Base-by-base conservation (phyloP, 306 rosid genomes). In the Quercus suber region DNA sequence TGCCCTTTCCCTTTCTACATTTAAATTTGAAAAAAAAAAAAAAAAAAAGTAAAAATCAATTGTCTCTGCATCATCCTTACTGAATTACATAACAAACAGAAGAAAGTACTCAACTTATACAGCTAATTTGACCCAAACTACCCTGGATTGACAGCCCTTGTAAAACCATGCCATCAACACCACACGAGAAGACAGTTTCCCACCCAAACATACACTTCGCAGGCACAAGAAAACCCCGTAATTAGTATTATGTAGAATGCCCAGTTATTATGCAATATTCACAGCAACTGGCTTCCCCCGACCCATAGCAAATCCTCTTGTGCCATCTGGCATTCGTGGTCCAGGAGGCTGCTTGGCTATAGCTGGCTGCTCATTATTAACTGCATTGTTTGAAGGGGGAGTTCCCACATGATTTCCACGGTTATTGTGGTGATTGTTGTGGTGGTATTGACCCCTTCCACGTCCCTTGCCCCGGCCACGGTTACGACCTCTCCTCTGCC, bases 291-390 rank as follows among this genome's bases (percentile, higher is more conserved):
- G 90, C 88, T 88, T 95, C 71, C 98, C 99, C 85, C 99, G 85
- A 58, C 99, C 99, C 96, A 90, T 82, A 6, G 94, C 89, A 79
- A 95, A 95, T 79, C 99, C 99, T 87, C 90, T 93, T 13, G 99
- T 95, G 21, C 99, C 99, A 60, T 95, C 97, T 0, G 99, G 99
- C 99, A 95, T 95, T 13, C 99, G 94, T 3, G 99, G 99, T 53
- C 98, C 99, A 0, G 99, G 99, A 67, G 99, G 99, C 49, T 89
- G 94, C 79, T 86, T 94, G 75, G 88, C 79, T 37, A 82, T 69
- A 8, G 81, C 88, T 79, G 73, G 56, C 57, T 81, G 93, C 82
- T 92, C 97, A 2, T 76, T 80, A 60, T 67, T 82, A 58, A 63
- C 21, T 14, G 85, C 72, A 86, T 71, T 88, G 84, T 86, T 86